A percentile compares a stretch with the other conserved stretches of the same genome.
Evolutionary conservation across 768 basidiomycete species (phyloP).

Genomic region (Kwoniella bestiolae): DNA sequence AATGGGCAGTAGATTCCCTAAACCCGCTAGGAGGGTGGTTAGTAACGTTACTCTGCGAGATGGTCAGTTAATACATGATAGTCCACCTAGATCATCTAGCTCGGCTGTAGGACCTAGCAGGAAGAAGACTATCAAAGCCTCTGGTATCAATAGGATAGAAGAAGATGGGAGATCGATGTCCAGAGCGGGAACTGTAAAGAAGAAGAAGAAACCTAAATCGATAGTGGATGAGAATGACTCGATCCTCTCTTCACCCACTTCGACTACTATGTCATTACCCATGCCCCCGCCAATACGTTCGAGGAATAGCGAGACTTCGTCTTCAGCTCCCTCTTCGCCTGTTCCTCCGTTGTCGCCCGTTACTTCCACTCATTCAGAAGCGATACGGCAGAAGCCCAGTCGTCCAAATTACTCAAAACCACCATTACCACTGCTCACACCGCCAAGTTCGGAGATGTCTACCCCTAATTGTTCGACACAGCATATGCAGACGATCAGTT

Average conservation of each 20-base stretch:
- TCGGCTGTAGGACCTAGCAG: conserved; percentile 6
- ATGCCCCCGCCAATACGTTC: conserved; percentile 23
- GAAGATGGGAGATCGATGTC: neutral
- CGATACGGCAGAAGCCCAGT: neutral
- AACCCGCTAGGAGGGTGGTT: conserved; percentile 33
- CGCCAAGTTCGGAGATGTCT: conserved; percentile 34
- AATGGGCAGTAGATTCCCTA: conserved; percentile 40
- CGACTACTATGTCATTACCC: neutral
- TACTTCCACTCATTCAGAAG: conserved; percentile 3
- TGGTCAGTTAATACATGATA: conserved; percentile 12
- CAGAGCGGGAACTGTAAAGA: conserved; percentile 26
- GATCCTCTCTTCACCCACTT: conserved; percentile 15
- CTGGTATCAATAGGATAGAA: conserved; percentile 7
- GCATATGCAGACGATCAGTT: neutral
- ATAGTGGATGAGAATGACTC: conserved; percentile 3
- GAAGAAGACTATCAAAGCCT: conserved; percentile 5
- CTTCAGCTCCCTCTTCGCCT: conserved; percentile 37
- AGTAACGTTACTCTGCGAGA: conserved; percentile 37
- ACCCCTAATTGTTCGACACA: conserved; percentile 8
- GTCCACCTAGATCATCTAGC: conserved; percentile 2
- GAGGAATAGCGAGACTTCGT: conserved; percentile 32
- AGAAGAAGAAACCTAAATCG: conserved; percentile 36
- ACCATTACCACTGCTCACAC: conserved; percentile 26
- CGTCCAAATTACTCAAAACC: conserved; percentile 7
- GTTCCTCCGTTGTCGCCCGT: conserved; percentile 22